Percentiles rank a stretch among this genome's conserved stretches.
Conservation (phyloP, 106 monocot species). For the Dendrobium chrysotoxum region DNA sequence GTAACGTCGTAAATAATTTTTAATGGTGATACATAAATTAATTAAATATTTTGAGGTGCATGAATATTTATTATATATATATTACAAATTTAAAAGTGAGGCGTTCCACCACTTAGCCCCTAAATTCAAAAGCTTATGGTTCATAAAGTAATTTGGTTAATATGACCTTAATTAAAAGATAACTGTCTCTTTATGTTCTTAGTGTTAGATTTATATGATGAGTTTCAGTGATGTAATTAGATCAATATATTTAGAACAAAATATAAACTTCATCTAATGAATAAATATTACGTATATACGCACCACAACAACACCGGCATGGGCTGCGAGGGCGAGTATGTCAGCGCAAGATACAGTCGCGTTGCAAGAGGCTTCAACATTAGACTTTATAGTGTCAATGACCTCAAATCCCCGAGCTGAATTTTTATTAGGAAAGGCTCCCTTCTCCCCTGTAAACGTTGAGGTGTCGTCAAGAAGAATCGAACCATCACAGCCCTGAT, state of each 20-base stretch:
- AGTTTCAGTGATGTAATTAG: neutral
- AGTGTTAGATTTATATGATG: too few relatives aligned
- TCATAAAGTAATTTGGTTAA: too few relatives aligned
- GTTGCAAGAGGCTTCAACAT: slow-evolving; percentile 15
- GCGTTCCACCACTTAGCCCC: too few relatives aligned
- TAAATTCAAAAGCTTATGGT: too few relatives aligned
- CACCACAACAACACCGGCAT: slow-evolving; percentile 8
- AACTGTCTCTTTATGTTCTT: too few relatives aligned
- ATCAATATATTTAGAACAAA: neutral
- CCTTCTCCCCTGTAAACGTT: slow-evolving; percentile 21
- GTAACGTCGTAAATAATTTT: too few relatives aligned
- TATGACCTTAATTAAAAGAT: too few relatives aligned
- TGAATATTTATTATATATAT: too few relatives aligned
- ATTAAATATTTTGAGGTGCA: too few relatives aligned
- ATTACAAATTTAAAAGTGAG: too few relatives aligned
- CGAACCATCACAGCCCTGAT: slow-evolving; percentile 22
- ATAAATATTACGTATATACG: neutral
- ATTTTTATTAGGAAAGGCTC: slow-evolving; percentile 18
- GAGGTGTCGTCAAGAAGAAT: slow-evolving; percentile 19
- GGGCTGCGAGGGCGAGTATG: slow-evolving; percentile 64
- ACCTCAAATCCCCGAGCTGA: slow-evolving; percentile 26
- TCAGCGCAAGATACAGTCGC: slow-evolving; percentile 73
- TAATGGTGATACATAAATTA: too few relatives aligned
- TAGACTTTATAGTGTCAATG: slow-evolving; percentile 21
- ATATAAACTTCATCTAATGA: neutral